phyloP scores from a whole-genome alignment of 768 basidiomycete species.

The Amyloporia xantha region DNA sequence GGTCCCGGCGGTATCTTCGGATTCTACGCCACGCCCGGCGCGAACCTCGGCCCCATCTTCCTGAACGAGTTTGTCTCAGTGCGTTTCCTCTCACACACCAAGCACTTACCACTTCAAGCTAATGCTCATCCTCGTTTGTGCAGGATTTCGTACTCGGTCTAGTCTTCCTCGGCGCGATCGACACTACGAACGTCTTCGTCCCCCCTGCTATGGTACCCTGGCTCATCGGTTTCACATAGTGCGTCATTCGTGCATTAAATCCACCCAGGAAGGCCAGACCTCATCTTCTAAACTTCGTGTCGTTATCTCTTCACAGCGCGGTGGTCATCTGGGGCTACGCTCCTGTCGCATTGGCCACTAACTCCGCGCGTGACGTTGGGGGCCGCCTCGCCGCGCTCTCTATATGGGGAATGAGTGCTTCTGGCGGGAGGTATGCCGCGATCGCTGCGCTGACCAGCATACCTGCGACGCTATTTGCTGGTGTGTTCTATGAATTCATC shows the following conservation, averaged over 20 bases:
- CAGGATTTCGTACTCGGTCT: conserved; percentile 40
- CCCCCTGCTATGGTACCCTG: conserved; percentile 49
- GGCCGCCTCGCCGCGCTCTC: conserved; percentile 52
- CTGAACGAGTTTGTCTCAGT: conserved; percentile 53
- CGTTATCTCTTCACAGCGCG: conserved; percentile 35
- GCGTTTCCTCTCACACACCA: conserved; percentile 15
- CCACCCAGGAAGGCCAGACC: neutral
- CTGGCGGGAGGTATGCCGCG: conserved; percentile 53
- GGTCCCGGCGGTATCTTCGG: conserved; percentile 42
- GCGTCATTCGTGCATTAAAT: conserved; percentile 17
- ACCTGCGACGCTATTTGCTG: conserved; percentile 52
- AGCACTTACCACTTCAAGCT: no score
- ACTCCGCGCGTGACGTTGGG: conserved; percentile 64
- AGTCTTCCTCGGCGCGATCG: conserved; percentile 45
- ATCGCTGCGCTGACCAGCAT: conserved; percentile 61
- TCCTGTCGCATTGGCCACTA: conserved; percentile 48
- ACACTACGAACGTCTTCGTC: conserved; percentile 53
- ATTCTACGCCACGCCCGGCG: conserved; percentile 38
- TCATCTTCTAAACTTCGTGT: no score
- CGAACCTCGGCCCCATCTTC: conserved; percentile 38
- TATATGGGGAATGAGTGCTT: conserved; percentile 51
- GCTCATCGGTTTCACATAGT: conserved; percentile 55
- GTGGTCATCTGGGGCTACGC: conserved; percentile 57
- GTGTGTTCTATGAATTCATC: conserved; percentile 47
- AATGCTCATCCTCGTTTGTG: no score